phyloP scores from a whole-genome alignment of 2,329 filamentous ascomycete species.

The Aspergillus fumigatus region DNA sequence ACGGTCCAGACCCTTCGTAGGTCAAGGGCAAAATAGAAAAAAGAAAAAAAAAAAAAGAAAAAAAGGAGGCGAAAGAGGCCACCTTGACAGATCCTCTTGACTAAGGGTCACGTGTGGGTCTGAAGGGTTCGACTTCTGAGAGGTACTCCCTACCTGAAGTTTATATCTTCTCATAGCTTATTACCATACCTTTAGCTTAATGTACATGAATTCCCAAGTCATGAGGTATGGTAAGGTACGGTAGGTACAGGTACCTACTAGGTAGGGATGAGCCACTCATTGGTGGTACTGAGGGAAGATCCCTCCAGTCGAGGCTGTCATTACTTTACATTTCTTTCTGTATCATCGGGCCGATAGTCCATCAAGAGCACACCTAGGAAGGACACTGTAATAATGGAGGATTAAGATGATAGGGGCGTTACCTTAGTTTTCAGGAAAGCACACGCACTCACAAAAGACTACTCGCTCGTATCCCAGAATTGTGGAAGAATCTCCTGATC shows the following conservation, averaged over 20 bases:
- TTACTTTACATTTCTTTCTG: background rate
- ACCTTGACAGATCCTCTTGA: slow-evolving; percentile 14
- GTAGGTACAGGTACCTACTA: too few species aligned
- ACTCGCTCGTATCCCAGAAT: background rate
- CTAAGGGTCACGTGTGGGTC: slow-evolving; percentile 14
- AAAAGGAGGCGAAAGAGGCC: slow-evolving; percentile 10
- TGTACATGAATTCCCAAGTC: background rate
- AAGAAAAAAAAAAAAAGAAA: too few species aligned
- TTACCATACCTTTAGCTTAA: background rate
- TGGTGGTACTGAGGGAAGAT: background rate
- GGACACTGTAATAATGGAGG: background rate
- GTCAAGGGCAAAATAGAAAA: too few species aligned
- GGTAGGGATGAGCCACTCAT: too few species aligned
- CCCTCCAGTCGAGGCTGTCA: background rate
- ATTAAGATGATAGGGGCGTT: background rate
- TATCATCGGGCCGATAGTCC: background rate
- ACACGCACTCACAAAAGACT: background rate
- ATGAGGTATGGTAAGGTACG: background rate
- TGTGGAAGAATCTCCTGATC: background rate
- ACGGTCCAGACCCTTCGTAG: background rate
- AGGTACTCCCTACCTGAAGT: too few species aligned
- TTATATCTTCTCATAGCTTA: too few species aligned
- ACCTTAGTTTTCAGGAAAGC: background rate
- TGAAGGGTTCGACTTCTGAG: slow-evolving; percentile 8
- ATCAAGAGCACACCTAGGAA: background rate